phyloP scores from a whole-genome alignment of 2,329 filamentous ascomycete species.

The Sporothrix globosa region DNA sequence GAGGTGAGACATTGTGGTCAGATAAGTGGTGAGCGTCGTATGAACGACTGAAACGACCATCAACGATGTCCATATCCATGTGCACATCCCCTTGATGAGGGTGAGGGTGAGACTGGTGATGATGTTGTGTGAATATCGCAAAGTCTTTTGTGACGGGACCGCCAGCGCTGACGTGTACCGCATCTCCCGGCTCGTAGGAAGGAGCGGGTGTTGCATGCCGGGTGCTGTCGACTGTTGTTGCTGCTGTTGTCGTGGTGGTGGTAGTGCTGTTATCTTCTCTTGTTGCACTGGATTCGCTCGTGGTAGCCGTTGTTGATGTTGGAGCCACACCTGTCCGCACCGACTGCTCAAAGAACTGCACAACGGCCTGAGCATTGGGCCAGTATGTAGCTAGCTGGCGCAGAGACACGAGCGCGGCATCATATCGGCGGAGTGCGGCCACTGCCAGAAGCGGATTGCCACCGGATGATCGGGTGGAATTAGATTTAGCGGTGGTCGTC shows the following conservation, averaged over 20 bases:
- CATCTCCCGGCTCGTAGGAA: background rate
- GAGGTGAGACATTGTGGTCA: background rate
- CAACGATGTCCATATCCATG: conserved; percentile 7
- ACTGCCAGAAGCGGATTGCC: conserved; percentile 37
- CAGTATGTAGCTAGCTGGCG: conserved; percentile 36
- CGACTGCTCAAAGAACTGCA: conserved; percentile 50
- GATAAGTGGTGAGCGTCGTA: background rate
- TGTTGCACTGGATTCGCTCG: background rate
- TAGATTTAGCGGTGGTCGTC: background rate
- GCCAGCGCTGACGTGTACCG: too few relatives aligned
- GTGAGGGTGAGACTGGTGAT: background rate
- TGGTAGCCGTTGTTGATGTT: conserved; percentile 40
- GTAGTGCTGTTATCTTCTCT: background rate
- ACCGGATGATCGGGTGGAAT: background rate
- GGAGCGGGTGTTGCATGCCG: background rate
- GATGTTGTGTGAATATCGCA: background rate
- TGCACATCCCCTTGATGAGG: background rate
- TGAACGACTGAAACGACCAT: background rate
- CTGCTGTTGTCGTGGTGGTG: background rate
- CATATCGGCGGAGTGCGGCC: conserved; percentile 36
- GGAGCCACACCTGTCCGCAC: conserved; percentile 70
- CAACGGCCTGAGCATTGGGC: conserved; percentile 37
- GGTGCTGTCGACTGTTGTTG: background rate
- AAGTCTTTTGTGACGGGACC: background rate
- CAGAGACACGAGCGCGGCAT: conserved; percentile 36